These are phyloP conservation scores for Orbilia brochopaga DNA, from an alignment of 2,329 filamentous ascomycete species.

Conservation along the genomic window DNA sequence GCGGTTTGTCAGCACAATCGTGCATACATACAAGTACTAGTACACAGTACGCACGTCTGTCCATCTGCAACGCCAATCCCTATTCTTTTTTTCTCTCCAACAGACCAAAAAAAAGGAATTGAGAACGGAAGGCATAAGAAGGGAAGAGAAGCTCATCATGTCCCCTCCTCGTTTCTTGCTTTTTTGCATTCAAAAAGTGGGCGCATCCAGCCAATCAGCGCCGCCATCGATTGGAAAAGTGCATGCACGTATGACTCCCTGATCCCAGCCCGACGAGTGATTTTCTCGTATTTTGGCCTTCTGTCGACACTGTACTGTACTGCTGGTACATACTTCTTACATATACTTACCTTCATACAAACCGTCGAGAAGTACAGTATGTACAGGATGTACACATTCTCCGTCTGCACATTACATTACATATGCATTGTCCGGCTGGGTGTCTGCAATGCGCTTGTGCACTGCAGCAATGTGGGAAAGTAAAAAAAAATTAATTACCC, in stretches of 20 bases:
- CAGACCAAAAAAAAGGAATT: conserved; percentile 42
- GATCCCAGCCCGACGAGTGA: conserved; percentile 51
- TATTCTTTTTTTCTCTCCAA: too few species aligned
- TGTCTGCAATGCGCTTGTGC: too few species aligned
- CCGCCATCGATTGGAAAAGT: conserved; percentile 45
- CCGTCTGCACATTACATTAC: too few species aligned
- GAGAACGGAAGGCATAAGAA: conserved; percentile 51
- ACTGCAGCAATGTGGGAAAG: too few species aligned
- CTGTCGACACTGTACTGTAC: conserved; percentile 33
- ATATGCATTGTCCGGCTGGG: too few species aligned
- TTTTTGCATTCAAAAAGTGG: conserved; percentile 36
- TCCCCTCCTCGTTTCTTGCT: conserved; percentile 42
- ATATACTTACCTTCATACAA: too few species aligned
- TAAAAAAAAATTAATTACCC: not conserved
- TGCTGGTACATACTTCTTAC: too few species aligned
- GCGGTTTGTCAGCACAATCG: too few species aligned
- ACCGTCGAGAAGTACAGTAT: conserved; percentile 14
- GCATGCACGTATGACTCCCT: conserved; percentile 51
- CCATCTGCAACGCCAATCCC: too few species aligned
- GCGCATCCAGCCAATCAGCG: conserved; percentile 45
- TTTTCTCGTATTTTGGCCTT: conserved; percentile 49
- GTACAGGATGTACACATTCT: not conserved
- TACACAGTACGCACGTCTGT: too few species aligned
- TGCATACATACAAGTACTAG: too few species aligned
- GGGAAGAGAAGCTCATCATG: conserved; percentile 51